A percentile compares a stretch with the other conserved stretches of the same genome.
Evolutionary conservation across 2,329 filamentous ascomycete species (phyloP).

Genomic region (Neoarthrinium moseri): DNA sequence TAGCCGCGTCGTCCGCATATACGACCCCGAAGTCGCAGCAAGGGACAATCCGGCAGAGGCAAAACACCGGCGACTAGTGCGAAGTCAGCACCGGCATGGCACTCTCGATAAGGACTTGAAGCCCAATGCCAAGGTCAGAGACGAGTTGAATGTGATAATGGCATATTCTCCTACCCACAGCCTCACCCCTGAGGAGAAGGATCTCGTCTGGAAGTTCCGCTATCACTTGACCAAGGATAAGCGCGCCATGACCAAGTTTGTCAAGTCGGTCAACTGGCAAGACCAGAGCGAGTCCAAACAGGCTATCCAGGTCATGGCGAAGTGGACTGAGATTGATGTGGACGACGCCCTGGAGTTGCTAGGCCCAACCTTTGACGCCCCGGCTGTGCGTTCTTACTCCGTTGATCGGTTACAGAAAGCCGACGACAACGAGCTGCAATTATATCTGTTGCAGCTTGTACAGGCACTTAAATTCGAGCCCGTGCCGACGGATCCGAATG

Average conservation of each 20-base stretch:
- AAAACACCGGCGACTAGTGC: slow-evolving; percentile 88
- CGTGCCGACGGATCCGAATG: slow-evolving; percentile 60
- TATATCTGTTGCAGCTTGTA: slow-evolving; percentile 91
- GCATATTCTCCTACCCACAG: slow-evolving; percentile 90
- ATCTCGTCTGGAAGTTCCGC: slow-evolving; percentile 95
- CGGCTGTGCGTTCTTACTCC: slow-evolving; percentile 85
- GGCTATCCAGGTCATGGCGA: slow-evolving; percentile 83
- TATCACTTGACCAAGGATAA: slow-evolving; percentile 95
- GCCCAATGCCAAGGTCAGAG: slow-evolving; percentile 91
- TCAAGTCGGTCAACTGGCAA: slow-evolving; percentile 95
- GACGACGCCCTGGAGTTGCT: slow-evolving; percentile 94
- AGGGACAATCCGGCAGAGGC: slow-evolving; percentile 91
- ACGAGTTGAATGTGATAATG: slow-evolving; percentile 89
- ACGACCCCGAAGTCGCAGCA: slow-evolving; percentile 88
- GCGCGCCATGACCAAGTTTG: slow-evolving; percentile 88
- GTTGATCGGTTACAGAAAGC: slow-evolving; percentile 89
- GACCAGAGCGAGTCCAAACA: slow-evolving; percentile 83
- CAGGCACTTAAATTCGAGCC: slow-evolving; percentile 95
- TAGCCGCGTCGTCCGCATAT: slow-evolving; percentile 73
- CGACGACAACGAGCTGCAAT: slow-evolving; percentile 84
- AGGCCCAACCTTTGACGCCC: slow-evolving; percentile 87
- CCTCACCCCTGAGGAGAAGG: slow-evolving; percentile 86
- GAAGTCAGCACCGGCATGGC: slow-evolving; percentile 87
- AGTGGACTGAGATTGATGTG: slow-evolving; percentile 96
- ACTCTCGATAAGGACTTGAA: slow-evolving; percentile 93